phyloP scores from a whole-genome alignment of 108 stramenopile genomes.

The Skeletonema tropicum region DNA sequence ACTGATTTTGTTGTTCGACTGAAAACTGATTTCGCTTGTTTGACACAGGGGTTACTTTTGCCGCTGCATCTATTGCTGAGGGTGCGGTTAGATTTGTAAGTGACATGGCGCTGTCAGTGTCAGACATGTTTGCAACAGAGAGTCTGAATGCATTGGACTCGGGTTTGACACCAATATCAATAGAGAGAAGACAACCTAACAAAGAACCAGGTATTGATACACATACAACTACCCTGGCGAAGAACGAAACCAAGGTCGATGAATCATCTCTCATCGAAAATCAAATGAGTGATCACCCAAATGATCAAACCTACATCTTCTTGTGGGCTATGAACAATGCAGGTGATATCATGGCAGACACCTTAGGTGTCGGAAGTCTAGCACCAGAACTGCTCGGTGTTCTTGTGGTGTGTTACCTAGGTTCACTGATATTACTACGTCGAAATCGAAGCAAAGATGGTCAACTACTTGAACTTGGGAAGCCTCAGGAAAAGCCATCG shows the following conservation, averaged over 20 bases:
- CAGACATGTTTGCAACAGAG: conserved; percentile 40
- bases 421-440: conserved; percentile 34
- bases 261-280: neutral
- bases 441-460: neutral
- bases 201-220: too few species aligned
- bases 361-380: conserved; percentile 29
- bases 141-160: neutral
- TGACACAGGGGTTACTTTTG: conserved; percentile 28
- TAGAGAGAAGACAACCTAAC: neutral
- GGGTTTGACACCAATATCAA: neutral
- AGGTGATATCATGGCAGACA: conserved; percentile 27
- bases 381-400: conserved; percentile 40
- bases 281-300: neutral
- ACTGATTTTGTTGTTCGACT: neutral
- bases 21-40: neutral
- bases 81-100: conserved; percentile 47
- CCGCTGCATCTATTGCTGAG: conserved; percentile 48
- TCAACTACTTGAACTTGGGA: neutral
- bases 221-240: neutral
- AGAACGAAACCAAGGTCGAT: neutral
- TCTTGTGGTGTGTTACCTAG: conserved; percentile 23
- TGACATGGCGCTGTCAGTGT: conserved; percentile 35
- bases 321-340: conserved; percentile 3
- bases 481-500: neutral
- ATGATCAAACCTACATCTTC: neutral